phyloP scores from a whole-genome alignment of 2,329 filamentous ascomycete species.

The Raffaelea ambrosiae region DNA sequence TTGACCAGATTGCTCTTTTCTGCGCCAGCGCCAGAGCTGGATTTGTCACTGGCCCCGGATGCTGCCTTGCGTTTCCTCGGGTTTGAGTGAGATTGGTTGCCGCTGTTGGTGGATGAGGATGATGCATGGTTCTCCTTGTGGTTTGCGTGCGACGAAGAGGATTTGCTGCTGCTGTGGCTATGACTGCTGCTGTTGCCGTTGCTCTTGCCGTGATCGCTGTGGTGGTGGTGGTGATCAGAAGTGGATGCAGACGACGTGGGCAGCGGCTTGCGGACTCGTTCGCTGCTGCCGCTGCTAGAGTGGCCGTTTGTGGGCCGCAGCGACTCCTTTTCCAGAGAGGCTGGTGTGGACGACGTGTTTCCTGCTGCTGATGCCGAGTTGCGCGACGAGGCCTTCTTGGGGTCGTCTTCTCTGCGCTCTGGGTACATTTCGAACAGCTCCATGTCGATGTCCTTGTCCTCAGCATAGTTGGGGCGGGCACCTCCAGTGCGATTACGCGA shows the following conservation, averaged over 20 bases:
- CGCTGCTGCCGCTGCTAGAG: constrained; percentile 4
- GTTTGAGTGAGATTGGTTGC: constrained; percentile 40
- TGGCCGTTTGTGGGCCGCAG: constrained; percentile 8
- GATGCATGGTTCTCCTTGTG: constrained; percentile 15
- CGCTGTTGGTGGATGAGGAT: constrained; percentile 9
- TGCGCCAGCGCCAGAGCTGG: constrained; percentile 8
- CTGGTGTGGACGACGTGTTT: constrained; percentile 1
- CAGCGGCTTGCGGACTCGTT: constrained; percentile 11
- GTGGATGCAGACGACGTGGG: constrained; percentile 16
- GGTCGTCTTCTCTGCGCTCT: constrained; percentile 45
- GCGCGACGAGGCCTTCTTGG: constrained; percentile 44
- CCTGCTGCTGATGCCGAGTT: constrained; percentile 7
- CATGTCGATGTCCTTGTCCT: constrained; percentile 83
- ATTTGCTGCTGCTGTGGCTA: constrained; percentile 12
- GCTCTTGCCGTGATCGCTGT: constrained; percentile 13
- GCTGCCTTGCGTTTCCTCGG: constrained; percentile 84
- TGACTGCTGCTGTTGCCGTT: constrained; percentile 10
- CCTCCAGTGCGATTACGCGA: constrained; percentile 80
- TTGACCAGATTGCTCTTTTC: constrained; percentile 3
- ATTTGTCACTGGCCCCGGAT: constrained; percentile 17
- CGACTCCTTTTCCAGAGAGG: constrained; percentile 7
- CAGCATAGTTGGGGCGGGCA: constrained; percentile 86
- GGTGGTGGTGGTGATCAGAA: constrained; percentile 2
- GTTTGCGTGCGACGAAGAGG: constrained; percentile 6
- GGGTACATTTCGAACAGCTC: constrained; percentile 67